Evolutionary conservation across 139 green algal genomes (phyloP).

Genomic region (Micromonas commoda): DNA sequence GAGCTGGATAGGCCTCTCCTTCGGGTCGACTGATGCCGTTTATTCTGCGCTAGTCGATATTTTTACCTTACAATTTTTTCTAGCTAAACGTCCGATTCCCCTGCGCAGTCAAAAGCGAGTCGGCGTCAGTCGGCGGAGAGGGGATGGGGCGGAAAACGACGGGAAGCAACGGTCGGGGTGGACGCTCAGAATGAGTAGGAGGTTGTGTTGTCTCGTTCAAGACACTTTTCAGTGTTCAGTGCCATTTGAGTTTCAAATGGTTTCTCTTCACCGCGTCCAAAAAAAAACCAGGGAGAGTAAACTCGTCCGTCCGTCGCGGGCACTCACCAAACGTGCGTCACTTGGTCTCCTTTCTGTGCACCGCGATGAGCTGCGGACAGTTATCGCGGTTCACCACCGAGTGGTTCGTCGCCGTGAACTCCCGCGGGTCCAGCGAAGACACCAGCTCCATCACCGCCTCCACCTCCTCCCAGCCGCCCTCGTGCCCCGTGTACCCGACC

Average conservation of each 20-base stretch:
- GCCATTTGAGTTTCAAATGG: not conserved
- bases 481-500: not conserved
- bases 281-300: not conserved
- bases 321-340: no score
- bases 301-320: not conserved
- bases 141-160: not conserved
- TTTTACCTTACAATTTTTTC: no score
- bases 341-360: not conserved
- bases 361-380: not conserved
- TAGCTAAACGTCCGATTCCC: not conserved
- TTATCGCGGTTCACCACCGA: not conserved
- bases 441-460: not conserved
- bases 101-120: not conserved
- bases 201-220: not conserved
- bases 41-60: no score
- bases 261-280: not conserved
- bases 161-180: not conserved
- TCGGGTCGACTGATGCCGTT: no score
- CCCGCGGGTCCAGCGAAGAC: not conserved
- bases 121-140: not conserved
- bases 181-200: not conserved
- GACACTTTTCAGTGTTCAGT: not conserved
- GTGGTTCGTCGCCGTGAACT: not conserved
- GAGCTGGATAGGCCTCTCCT: no score
- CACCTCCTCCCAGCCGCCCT: not conserved